These are phyloP conservation scores for Noccaea bulbosa DNA, from an alignment of 345 rosid species.

Conservation along the genomic window DNA sequence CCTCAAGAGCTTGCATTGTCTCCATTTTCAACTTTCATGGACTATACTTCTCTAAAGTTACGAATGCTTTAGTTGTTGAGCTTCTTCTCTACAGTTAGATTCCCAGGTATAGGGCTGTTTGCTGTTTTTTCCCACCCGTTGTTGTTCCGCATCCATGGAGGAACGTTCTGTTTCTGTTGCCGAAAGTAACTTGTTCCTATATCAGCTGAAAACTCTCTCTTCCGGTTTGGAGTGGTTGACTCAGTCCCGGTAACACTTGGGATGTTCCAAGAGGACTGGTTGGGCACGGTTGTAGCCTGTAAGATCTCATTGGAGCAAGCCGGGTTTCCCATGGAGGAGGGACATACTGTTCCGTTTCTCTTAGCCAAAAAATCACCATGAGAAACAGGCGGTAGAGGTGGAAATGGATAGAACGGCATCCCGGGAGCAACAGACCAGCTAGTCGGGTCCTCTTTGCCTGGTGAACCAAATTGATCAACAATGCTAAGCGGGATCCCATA, in stretches of 20 bases:
- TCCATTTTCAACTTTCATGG: slow-evolving; percentile 44
- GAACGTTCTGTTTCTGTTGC: slow-evolving; percentile 74
- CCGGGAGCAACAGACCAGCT: slow-evolving; percentile 87
- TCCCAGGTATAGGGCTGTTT: slow-evolving; percentile 36
- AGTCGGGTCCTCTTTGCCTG: slow-evolving; percentile 48
- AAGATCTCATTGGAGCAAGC: slow-evolving; percentile 42
- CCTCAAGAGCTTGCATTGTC: slow-evolving; percentile 44
- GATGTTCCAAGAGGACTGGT: slow-evolving; percentile 42
- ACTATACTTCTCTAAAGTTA: slow-evolving; percentile 36
- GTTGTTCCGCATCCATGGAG: slow-evolving; percentile 66
- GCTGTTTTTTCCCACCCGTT: slow-evolving; percentile 48
- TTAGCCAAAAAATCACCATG: slow-evolving; percentile 40
- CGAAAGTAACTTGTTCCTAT: slow-evolving; percentile 76
- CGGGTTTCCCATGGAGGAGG: slow-evolving; percentile 32
- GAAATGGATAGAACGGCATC: slow-evolving; percentile 83
- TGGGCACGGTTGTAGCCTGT: slow-evolving; percentile 44
- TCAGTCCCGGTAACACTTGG: slow-evolving; percentile 38
- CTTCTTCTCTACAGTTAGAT: slow-evolving; percentile 41
- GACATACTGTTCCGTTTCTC: slow-evolving; percentile 42
- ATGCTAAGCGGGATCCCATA: slow-evolving; percentile 81
- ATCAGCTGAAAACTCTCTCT: slow-evolving; percentile 57
- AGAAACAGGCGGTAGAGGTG: slow-evolving; percentile 78
- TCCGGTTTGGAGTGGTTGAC: slow-evolving; percentile 52
- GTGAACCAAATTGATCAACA: slow-evolving; percentile 66
- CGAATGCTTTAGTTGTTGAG: slow-evolving; percentile 25